Evolutionary conservation across 805 yeast genomes (phyloP).

Genomic region (Saturnispora gosingensis): DNA sequence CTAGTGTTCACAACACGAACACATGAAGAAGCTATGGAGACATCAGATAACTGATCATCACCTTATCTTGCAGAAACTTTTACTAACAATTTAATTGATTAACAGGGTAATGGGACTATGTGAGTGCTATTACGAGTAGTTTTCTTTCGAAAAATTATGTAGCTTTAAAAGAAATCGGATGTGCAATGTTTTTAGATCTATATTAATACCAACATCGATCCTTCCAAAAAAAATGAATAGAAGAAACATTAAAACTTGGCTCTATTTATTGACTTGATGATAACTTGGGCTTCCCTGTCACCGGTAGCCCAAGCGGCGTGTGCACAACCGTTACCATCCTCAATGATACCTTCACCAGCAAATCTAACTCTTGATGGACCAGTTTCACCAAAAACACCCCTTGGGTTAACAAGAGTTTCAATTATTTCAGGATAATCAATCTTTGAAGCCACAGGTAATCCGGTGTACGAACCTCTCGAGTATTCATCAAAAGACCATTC

Average conservation of each 20-base stretch:
- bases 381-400: constrained; percentile 29
- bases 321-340: constrained; percentile 48
- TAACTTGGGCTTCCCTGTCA: constrained; percentile 34
- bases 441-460: constrained; percentile 24
- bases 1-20: not conserved
- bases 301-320: constrained; percentile 52
- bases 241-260: constrained; percentile 15
- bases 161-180: not conserved
- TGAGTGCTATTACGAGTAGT: not conserved
- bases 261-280: constrained; percentile 17
- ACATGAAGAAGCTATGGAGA: not conserved
- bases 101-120: not conserved
- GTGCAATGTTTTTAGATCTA: not conserved
- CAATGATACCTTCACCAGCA: constrained; percentile 48
- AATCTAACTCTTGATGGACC: constrained; percentile 36
- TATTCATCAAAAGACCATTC: constrained; percentile 46
- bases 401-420: constrained; percentile 30
- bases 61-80: not conserved
- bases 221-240: constrained; percentile 22
- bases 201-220: not conserved
- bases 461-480: constrained; percentile 38
- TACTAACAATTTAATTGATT: not conserved
- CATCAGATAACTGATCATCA: not conserved
- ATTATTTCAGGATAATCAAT: constrained; percentile 22
- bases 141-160: not conserved